Conservation (phyloP, 2,329 filamentous ascomycete genomes). For the Aspergillus arachidicola region DNA sequence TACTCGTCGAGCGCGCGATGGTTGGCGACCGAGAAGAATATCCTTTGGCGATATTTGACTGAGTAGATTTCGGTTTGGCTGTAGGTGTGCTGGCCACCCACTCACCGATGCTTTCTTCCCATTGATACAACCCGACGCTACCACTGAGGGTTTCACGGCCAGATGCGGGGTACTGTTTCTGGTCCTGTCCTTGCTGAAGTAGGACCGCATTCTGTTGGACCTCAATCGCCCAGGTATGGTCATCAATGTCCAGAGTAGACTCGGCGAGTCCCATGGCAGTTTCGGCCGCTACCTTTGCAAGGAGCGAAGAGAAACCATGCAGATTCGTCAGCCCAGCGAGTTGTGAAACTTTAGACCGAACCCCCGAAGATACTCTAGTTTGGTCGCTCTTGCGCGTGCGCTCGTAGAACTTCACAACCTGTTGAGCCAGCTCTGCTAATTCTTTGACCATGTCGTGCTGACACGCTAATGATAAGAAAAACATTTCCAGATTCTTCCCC, state of each 20-base stretch:
- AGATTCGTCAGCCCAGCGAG: constrained; percentile 24
- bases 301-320: constrained; percentile 29
- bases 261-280: constrained; percentile 46
- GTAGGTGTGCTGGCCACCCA: constrained; percentile 57
- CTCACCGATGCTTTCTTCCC: constrained; percentile 61
- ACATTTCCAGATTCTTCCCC: constrained; percentile 30
- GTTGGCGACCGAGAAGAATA: constrained; percentile 12
- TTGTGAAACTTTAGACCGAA: constrained; percentile 30
- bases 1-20: constrained; percentile 28
- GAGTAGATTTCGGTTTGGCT: constrained; percentile 23
- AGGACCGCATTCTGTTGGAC: constrained; percentile 37
- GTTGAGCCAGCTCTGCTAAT: constrained; percentile 36
- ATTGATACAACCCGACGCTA: constrained; percentile 44
- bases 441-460: constrained; percentile 37
- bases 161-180: constrained; percentile 13
- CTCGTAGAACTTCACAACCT: constrained; percentile 38
- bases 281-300: constrained; percentile 41
- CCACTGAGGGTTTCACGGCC: constrained; percentile 19
- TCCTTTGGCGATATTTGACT: constrained; percentile 7
- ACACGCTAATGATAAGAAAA: constrained; percentile 30
- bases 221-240: constrained; percentile 43
- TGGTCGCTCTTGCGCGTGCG: constrained; percentile 26
- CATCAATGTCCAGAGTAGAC: constrained; percentile 37
- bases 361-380: constrained; percentile 26
- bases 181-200: constrained; percentile 18